Percentiles rank a stretch among this genome's conserved stretches.
phyloP scores from a whole-genome alignment of 1,284 basidiomycete species.

The Paramarasmius palmivorus region DNA sequence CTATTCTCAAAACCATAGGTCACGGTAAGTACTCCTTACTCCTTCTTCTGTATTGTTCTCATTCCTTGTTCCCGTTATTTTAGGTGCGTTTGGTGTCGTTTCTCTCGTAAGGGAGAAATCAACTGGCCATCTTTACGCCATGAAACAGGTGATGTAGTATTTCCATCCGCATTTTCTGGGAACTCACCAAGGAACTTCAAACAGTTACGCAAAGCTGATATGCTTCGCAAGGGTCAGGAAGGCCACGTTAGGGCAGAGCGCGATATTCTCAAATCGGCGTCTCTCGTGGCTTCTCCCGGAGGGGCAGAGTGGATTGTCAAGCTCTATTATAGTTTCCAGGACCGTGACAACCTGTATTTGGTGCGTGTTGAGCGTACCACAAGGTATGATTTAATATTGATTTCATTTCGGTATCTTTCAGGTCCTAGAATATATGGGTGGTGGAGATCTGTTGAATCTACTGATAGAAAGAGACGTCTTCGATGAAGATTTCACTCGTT shows the following conservation, averaged over 20 bases:
- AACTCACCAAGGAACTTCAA: conserved; percentile 15
- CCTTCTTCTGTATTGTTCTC: conserved; percentile 22
- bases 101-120: conserved; percentile 85
- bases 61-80: conserved; percentile 25
- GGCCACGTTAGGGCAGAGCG: conserved; percentile 92
- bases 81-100: conserved; percentile 95
- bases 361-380: conserved; percentile 47
- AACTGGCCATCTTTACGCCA: conserved; percentile 84
- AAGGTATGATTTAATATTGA: conserved; percentile 48
- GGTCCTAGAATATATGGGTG: conserved; percentile 94
- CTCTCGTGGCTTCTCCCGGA: conserved; percentile 66
- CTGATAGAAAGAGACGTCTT: conserved; percentile 94
- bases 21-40: conserved; percentile 62
- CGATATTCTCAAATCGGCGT: conserved; percentile 83
- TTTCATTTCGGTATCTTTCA: conserved; percentile 59
- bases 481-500: conserved; percentile 90
- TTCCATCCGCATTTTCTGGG: conserved; percentile 20
- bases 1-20: conserved; percentile 92
- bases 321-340: conserved; percentile 90
- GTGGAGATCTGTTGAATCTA: conserved; percentile 93
- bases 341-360: conserved; percentile 91
- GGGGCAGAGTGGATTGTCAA: conserved; percentile 92
- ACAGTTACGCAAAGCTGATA: conserved; percentile 91
- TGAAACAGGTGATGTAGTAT: conserved; percentile 81
- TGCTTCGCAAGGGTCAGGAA: conserved; percentile 98